Base-by-base conservation (phyloP, 441 rosid species). In the Brassica hybrid region DNA sequence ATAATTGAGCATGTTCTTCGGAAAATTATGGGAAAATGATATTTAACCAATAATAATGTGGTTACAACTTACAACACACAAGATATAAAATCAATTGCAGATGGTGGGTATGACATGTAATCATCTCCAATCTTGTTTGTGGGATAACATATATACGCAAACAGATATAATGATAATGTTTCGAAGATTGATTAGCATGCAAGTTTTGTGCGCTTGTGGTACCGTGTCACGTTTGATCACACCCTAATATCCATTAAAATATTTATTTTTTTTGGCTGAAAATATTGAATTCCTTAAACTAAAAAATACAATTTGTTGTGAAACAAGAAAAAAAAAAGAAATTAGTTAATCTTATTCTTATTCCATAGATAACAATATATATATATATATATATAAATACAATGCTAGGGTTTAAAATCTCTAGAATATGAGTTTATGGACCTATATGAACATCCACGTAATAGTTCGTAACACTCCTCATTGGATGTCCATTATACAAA, bases 21-120 rank as follows among this genome's bases (percentile, higher is more conserved):
- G 25, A 60, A 67, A 67, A 36, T 78, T 36, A 78, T 78, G 62
- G 25, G 70, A 50, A 60, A 60, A 21, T 78, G 63, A 48, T 48
- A 48, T 48, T 78, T 67, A 48, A 73, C 74, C 48, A 73, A 67
- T 59, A 72, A 77, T 61, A 72, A 77, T 36, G 19, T 72, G 13
- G 77, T 78, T 73, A 60, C 77, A 72, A 73, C 73, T 78, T 79
- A 68, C 65, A 78, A 73, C 70, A 36, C 74, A 61, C 69, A 41
- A 66, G 61, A 23, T 48, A 56, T 60, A 8, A 63, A 63, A 45
- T 73, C 34, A 34, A 25, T 36, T 73, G 78, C 81, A 79, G 63
- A 68, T 79, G 78, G 81, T 78, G 52, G 81, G 78, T 63, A 52
- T 68, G 38, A 7, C 56, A 52, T 67, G 74, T 73, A 78, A 78